A percentile compares a stretch with the other conserved stretches of the same genome.
Evolutionary conservation across 805 yeast genomes (phyloP).

Genomic region (Isabelozyma rhagii): DNA sequence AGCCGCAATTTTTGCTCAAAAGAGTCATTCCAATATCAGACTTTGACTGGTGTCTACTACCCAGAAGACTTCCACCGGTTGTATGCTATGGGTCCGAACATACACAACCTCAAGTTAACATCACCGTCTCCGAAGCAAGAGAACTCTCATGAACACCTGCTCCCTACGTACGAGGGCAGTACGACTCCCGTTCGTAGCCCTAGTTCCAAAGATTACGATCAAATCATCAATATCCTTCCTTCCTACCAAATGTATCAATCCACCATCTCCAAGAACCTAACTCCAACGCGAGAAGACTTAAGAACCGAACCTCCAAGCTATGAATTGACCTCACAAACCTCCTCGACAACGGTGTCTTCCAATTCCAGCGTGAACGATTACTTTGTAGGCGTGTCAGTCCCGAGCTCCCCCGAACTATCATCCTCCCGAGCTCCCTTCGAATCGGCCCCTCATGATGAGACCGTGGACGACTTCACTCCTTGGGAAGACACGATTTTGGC

Average conservation of each 20-base stretch:
- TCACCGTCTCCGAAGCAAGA: conserved; percentile 4
- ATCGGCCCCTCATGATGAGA: conserved; percentile 2
- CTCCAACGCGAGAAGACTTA: conserved; percentile 26
- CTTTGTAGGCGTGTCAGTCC: conserved; percentile 13
- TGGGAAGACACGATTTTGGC: conserved; percentile 36
- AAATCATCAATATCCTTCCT: conserved; percentile 34
- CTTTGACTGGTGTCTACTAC: too few species aligned
- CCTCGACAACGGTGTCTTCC: conserved; percentile 4
- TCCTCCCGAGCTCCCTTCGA: conserved; percentile 2
- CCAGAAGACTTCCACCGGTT: too few species aligned
- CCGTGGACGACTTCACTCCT: conserved; percentile 9
- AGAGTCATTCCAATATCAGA: too few species aligned
- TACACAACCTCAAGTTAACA: conserved; percentile 15
- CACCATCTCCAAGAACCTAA: conserved; percentile 32
- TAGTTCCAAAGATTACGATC: conserved; percentile 16
- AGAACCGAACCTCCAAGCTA: conserved; percentile 33
- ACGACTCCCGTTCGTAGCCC: neutral
- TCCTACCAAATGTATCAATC: conserved; percentile 40
- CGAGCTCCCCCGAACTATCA: conserved; percentile 10
- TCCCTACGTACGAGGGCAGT: neutral
- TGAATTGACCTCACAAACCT: conserved; percentile 22
- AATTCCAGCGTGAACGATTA: conserved; percentile 10
- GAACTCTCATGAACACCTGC: neutral
- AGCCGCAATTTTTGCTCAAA: too few species aligned
- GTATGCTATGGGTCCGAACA: conserved; percentile 7